Base-by-base conservation (phyloP, 768 basidiomycete species). In the Russula griseocarnosa region DNA sequence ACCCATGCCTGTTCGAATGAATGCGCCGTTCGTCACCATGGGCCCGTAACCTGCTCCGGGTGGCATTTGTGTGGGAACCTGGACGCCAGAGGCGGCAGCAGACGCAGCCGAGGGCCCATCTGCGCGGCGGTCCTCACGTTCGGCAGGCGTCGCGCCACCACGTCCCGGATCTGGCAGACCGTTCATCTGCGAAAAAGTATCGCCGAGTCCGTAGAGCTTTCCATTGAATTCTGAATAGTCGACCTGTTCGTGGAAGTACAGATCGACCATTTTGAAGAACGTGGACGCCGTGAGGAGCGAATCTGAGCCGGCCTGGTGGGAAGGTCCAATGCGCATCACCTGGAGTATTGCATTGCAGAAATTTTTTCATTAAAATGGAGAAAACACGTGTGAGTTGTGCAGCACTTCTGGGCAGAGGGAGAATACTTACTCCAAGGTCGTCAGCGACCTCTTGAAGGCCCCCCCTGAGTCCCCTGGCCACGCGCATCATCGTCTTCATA, bases 231-330 rank as follows among this genome's bases (percentile, higher is more conserved):
- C 88, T 1, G 72, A 76, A 62, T 94, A 89, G 73, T 98, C 92
- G 58, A 97, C 82, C n/a, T 83, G 79, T 73, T 94, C 90, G 66
- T 87, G 84, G 78, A 99, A 99, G 77, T 94, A 98, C 18, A 89
- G 75, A 69, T 93, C 86, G 32, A 92, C 86, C 83, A 98, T 92
- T 75, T 94, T 91, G 87, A 98, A 98, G 77, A 98, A 98, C 0
- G 92, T 92, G 2, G 88, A 86, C 3, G 94, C 86, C 8, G 95
- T 98, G 52, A 99, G 82, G 47, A 98, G 86, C 16, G 91, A 93
- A 73, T 98, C 97, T n/a, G 93, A 95, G 16, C 97, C 96, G 11
- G 96, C 94, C 77, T 97, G 96, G 75, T 97, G 94, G 60, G 93
- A 91, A 24, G 86, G 83, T 6, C 93, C 94, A 74, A 94, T 91